Evolutionary conservation across 2,329 filamentous ascomycete species (phyloP), one percentile per base, ranked within the genome.

Genomic region (Botrytis hyacinthi): DNA sequence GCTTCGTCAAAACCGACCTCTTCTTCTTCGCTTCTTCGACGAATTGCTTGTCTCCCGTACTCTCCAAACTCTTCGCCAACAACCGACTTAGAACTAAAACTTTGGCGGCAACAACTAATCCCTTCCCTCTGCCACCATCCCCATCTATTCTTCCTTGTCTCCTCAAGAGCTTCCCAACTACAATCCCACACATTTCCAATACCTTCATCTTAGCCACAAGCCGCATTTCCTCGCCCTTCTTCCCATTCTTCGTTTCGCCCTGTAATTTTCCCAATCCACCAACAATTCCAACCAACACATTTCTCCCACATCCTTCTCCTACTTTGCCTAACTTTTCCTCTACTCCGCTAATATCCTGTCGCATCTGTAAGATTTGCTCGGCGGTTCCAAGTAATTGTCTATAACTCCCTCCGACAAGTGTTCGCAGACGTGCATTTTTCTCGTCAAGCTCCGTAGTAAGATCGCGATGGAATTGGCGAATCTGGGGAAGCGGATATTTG

Each of bases 341-440:
- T 26, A 94, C 91, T 20, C 86, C 84, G 75, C 91, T 88, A 84
- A 96, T 95, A 80, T 95, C 90, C 57, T 83, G 83, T 77, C 93
- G 92, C 93, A 98, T 97, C 75, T 91, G 88, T 72, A 98, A 92
- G 77, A 98, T 98, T n/a, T 91, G 91, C 83, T 98, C 95, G 72
- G 95, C 95, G 0, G 95, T 98, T 70, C 93, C 93, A 40, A 98
- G 89, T 14, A 98, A 89, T 79, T 96, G 93, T 77, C 95, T 92
- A 83, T 98, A 98, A 79, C 88, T 90, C 74, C 84, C 86, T 77
- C 89, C 89, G 75, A 91, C 89, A 80, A 90, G 87, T 29, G 86
- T 89, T 77, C 89, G 88, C 79, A 91, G 84, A 46, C 89, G 88
- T 68, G 84, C 84, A 48, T 88, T 86, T 78, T 90, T 90, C 80